Evolutionary conservation across 2,329 filamentous ascomycete species (phyloP).

Genomic region (Elsinoe australis): DNA sequence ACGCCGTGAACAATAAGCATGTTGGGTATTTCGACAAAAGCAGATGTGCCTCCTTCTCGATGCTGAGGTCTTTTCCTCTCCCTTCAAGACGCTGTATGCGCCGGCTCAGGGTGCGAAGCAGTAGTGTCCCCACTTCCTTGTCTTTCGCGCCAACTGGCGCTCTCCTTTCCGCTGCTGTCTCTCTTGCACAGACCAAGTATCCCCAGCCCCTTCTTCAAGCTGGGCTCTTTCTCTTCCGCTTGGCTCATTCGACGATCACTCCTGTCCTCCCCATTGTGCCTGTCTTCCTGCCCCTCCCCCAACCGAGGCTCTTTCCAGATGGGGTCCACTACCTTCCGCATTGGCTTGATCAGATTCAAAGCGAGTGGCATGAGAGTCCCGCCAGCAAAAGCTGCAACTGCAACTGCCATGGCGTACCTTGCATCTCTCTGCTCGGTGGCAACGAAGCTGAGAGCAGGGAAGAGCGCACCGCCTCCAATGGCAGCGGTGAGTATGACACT

Average conservation of each 20-base stretch:
- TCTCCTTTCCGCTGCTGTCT: conserved; percentile 18
- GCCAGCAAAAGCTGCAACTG: conserved; percentile 45
- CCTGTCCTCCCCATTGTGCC: neutral
- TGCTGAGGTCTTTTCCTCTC: neutral
- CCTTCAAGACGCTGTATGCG: neutral
- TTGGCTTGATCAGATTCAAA: conserved; percentile 42
- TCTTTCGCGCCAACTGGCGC: conserved; percentile 18
- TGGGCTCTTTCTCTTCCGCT: conserved; percentile 17
- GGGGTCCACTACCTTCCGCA: conserved; percentile 41
- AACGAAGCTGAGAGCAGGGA: conserved; percentile 49
- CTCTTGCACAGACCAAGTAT: conserved; percentile 27
- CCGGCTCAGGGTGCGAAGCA: neutral
- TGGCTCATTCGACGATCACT: too few species aligned
- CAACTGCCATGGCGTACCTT: conserved; percentile 46
- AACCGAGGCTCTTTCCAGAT: conserved; percentile 18
- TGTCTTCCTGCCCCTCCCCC: neutral
- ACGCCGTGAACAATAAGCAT: neutral
- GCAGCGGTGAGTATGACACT: conserved; percentile 47
- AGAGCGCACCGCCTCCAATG: conserved; percentile 47
- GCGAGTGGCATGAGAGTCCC: conserved; percentile 49
- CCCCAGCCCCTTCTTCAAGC: conserved; percentile 27
- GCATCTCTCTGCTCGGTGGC: conserved; percentile 34
- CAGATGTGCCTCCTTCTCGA: neutral
- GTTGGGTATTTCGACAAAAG: neutral
- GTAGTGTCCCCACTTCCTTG: neutral